phyloP scores from a whole-genome alignment of 164 flowering plant genomes.

The Malania oleifera region DNA sequence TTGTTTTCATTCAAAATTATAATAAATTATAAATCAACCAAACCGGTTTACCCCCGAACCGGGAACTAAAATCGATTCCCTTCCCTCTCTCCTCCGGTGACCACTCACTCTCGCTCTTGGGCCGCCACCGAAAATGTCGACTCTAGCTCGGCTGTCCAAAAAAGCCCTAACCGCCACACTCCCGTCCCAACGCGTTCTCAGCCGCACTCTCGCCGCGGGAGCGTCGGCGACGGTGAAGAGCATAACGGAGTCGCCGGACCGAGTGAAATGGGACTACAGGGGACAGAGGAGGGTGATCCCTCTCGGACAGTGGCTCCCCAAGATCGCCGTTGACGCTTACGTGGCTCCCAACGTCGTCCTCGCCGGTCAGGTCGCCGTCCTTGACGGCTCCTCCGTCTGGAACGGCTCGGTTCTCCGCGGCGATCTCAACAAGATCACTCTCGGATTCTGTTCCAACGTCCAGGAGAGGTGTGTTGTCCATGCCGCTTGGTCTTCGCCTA shows the following conservation, averaged over 20 bases:
- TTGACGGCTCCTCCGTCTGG: conserved; percentile 96
- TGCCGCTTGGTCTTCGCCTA: conserved; percentile 95
- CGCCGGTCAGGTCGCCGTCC: conserved; percentile 89
- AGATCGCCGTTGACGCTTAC: conserved; percentile 91
- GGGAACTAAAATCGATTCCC: too few species aligned
- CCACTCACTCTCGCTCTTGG: not conserved
- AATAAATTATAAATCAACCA: too few species aligned
- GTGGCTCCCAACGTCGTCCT: conserved; percentile 97
- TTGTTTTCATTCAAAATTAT: too few species aligned
- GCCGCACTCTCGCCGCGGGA: conserved; percentile 29
- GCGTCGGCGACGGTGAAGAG: conserved; percentile 15
- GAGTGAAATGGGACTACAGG: conserved; percentile 95
- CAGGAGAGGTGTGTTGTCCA: conserved; percentile 92
- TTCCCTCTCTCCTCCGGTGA: not conserved
- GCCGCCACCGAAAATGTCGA: conserved; percentile 28
- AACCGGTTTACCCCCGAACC: too few species aligned
- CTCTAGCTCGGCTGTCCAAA: conserved; percentile 33
- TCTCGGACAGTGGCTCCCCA: conserved; percentile 91
- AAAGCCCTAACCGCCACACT: conserved; percentile 23
- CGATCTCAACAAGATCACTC: conserved; percentile 89
- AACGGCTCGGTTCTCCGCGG: conserved; percentile 85
- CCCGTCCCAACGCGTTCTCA: conserved; percentile 20
- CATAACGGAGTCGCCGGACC: conserved; percentile 42
- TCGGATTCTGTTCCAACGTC: conserved; percentile 91
- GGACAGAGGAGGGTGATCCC: conserved; percentile 87